Conservation (phyloP, 805 yeast species). For the Metschnikowia cubensis region DNA sequence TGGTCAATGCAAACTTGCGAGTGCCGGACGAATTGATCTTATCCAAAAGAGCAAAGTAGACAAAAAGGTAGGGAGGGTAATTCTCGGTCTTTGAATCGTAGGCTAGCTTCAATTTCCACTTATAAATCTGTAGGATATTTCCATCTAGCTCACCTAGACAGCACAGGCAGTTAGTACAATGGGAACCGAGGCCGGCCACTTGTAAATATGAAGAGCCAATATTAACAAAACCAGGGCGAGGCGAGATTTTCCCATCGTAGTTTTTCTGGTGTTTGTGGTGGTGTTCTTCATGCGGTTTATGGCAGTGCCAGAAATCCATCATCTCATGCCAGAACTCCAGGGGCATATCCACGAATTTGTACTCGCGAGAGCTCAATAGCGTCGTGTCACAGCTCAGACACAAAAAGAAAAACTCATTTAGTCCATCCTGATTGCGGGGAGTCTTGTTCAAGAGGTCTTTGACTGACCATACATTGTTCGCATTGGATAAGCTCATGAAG, state of each 20-base stretch:
- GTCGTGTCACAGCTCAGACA: conserved; percentile 30
- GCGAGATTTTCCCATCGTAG: conserved; percentile 37
- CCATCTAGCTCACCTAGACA: conserved; percentile 39
- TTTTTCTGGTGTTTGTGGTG: conserved; percentile 22
- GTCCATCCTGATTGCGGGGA: conserved; percentile 19
- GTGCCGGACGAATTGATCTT: conserved; percentile 37
- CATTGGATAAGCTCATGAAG: conserved; percentile 12
- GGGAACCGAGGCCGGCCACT: conserved; percentile 24
- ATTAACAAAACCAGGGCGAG: conserved; percentile 40
- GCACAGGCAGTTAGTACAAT: conserved; percentile 36
- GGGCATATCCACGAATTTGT: conserved; percentile 64
- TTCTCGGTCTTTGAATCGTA: conserved; percentile 14
- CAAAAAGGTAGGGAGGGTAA: conserved; percentile 18
- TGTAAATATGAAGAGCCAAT: conserved; percentile 58
- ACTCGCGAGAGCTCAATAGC: conserved; percentile 28
- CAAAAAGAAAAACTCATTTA: conserved; percentile 24
- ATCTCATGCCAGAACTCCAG: conserved; percentile 91
- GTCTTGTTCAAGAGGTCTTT: conserved; percentile 35
- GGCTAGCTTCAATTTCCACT: conserved; percentile 50
- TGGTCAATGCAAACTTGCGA: conserved; percentile 26
- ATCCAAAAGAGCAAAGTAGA: conserved; percentile 28
- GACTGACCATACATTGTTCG: conserved; percentile 37
- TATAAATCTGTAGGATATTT: conserved; percentile 33
- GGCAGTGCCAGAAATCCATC: conserved; percentile 98
- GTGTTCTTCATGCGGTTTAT: conserved; percentile 52